phyloP scores from a whole-genome alignment of 148 eudicot genomes.

The Rheum nobile region DNA sequence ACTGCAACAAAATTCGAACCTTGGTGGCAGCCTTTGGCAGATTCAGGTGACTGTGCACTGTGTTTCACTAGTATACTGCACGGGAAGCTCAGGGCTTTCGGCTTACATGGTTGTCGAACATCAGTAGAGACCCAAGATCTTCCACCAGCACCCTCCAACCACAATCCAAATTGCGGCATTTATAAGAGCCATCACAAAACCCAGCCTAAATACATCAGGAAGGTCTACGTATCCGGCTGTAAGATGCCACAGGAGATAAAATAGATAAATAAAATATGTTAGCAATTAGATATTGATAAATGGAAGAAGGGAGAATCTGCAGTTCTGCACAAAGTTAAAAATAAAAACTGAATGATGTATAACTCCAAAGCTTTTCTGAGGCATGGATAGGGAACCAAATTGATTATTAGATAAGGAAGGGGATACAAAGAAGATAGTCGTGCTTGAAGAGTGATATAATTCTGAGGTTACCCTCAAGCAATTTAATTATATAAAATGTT shows the following conservation, averaged over 20 bases:
- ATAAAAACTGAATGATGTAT: not conserved
- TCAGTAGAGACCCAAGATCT: slow-evolving; percentile 79
- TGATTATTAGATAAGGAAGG: no score
- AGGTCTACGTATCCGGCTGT: slow-evolving; percentile 96
- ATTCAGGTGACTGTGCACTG: slow-evolving; percentile 7
- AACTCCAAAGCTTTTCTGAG: no score
- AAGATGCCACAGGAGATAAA: not conserved
- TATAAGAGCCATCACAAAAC: slow-evolving; percentile 55
- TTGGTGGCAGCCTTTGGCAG: slow-evolving; percentile 2
- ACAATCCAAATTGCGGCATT: slow-evolving; percentile 65
- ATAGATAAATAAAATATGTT: not conserved
- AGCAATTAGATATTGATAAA: not conserved
- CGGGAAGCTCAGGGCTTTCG: not conserved
- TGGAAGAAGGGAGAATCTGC: not conserved
- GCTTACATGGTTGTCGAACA: not conserved
- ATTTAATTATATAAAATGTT: not conserved
- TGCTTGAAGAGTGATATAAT: not conserved
- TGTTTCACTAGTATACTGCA: not conserved
- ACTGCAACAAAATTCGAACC: not conserved
- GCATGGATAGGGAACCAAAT: no score
- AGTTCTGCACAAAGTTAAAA: not conserved
- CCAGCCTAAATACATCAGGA: slow-evolving; percentile 72
- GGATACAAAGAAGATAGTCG: no score
- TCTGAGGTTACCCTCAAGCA: not conserved
- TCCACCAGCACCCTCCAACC: slow-evolving; percentile 88